Evolutionary conservation across 179 eudicot genomes (phyloP).

Genomic region (Spergularia azorica): DNA sequence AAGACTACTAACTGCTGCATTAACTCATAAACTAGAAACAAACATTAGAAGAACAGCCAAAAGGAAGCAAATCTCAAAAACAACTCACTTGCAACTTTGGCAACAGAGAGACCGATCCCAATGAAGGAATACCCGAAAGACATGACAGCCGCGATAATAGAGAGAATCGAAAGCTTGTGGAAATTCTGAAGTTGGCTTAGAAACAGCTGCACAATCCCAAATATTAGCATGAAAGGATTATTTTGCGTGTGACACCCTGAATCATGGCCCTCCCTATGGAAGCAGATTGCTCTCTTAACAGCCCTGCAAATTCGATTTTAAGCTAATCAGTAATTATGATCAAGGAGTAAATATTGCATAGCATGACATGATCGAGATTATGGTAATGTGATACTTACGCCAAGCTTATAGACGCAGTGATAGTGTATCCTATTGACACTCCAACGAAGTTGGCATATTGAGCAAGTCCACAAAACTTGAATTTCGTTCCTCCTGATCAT

Average conservation of each 20-base stretch:
- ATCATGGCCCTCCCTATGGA: slow-evolving; percentile 49
- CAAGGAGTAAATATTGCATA: too few species aligned
- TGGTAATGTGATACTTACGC: slow-evolving; percentile 40
- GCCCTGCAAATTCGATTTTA: slow-evolving; percentile 41
- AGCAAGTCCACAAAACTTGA: slow-evolving; percentile 50
- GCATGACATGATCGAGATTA: too few species aligned
- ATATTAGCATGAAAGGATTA: slow-evolving; percentile 42
- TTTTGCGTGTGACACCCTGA: slow-evolving; percentile 43
- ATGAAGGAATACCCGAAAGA: slow-evolving; percentile 66
- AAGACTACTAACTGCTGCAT: too few species aligned
- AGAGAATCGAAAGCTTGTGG: slow-evolving; percentile 57
- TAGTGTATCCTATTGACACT: slow-evolving; percentile 58
- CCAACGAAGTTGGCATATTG: slow-evolving; percentile 62
- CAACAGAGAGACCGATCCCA: slow-evolving; percentile 58
- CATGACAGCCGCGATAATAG: slow-evolving; percentile 59
- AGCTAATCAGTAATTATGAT: background rate
- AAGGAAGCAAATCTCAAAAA: background rate
- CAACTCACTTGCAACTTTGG: slow-evolving; percentile 48
- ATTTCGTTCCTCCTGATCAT: slow-evolving; percentile 56
- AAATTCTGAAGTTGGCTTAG: slow-evolving; percentile 66
- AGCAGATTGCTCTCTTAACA: slow-evolving; percentile 54
- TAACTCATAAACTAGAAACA: too few species aligned
- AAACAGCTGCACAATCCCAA: slow-evolving; percentile 45
- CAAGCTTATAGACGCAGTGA: slow-evolving; percentile 71
- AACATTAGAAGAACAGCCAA: background rate